Base-by-base conservation (phyloP, 2,329 filamentous ascomycete genomes). In the Fusarium piperis region DNA sequence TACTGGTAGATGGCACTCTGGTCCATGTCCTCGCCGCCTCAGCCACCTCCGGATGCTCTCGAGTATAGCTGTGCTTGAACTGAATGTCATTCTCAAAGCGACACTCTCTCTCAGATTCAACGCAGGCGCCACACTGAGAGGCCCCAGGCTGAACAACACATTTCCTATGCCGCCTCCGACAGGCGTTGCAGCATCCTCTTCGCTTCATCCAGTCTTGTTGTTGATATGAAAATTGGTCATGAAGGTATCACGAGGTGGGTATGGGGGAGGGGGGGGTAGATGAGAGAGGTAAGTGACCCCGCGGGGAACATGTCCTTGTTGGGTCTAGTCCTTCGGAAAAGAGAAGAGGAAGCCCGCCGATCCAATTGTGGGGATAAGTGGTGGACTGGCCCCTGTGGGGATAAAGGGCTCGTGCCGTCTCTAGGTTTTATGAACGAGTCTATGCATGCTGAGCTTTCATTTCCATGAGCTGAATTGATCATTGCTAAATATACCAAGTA, bases 41-140 rank as follows among this genome's bases (percentile, higher is more conserved):
- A 4, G n/a, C 26, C 53, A 33, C 33, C 23, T 48, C 44, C 26
- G 15, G 44, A 48, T 48, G 23, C 3, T 63, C 41, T 8, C 44
- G 46, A 7, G 33, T 58, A 56, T 62, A 52, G n/a, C 38, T 67
- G 26, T 70, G 64, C 32, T 46, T 67, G 67, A 70, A 70, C 26
- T 65, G 64, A 30, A 70, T 58, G 7, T 59, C 57, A n/a, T 36
- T 51, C 33, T 67, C 64, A 32, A 67, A 67, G n/a, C 67, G 64
- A 36, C 67, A 67, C 23, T 70, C 64, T 3, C 61, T 33, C 8
- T 57, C 60, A 1, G 60, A 44, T 33, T 70, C 67, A 32, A 57
- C 23, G 4, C 67, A 70, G 5, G 59, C 64, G 23, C 67, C 64
- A 38, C 64, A 67, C 18, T 56, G 36, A 18, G 57, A 39, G 8